phyloP scores from a whole-genome alignment of 1,284 basidiomycete genomes.

The Boletus holoroseus region DNA sequence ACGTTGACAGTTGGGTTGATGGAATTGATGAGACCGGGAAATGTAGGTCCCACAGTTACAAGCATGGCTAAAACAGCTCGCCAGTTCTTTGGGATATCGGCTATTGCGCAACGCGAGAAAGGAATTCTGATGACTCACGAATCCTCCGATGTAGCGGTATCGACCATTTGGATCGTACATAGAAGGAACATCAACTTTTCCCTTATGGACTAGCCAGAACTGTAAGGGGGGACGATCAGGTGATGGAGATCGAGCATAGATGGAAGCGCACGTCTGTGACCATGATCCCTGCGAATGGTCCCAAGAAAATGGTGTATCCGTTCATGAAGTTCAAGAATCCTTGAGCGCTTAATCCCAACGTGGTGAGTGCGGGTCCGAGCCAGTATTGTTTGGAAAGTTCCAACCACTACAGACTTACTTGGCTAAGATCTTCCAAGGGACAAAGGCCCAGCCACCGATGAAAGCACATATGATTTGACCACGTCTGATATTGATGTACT shows the following conservation, averaged over 20 bases:
- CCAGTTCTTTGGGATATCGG: slow-evolving; percentile 53
- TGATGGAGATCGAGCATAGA: slow-evolving; percentile 1
- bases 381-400: neutral
- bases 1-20: slow-evolving; percentile 57
- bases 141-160: slow-evolving; percentile 59
- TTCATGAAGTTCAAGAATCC: slow-evolving; percentile 55
- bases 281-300: slow-evolving; percentile 70
- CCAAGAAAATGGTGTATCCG: slow-evolving; percentile 66
- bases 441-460: slow-evolving; percentile 52
- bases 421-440: slow-evolving; percentile 50
- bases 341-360: slow-evolving; percentile 33
- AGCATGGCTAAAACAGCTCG: slow-evolving; percentile 61
- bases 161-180: slow-evolving; percentile 66
- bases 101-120: neutral
- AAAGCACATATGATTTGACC: slow-evolving; percentile 59
- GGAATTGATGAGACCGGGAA: slow-evolving; percentile 64
- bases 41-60: slow-evolving; percentile 55
- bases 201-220: slow-evolving; percentile 63
- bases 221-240: slow-evolving; percentile 23
- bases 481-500: slow-evolving; percentile 58
- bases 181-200: slow-evolving; percentile 61
- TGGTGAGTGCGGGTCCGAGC: slow-evolving; percentile 3
- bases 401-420: slow-evolving; percentile 27
- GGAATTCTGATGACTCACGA: slow-evolving; percentile 39
- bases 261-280: slow-evolving; percentile 52